Evolutionary conservation across 352 stramenopile species (phyloP), one percentile per base, ranked within the genome.

Genomic region (Globisporangium alternatum): DNA sequence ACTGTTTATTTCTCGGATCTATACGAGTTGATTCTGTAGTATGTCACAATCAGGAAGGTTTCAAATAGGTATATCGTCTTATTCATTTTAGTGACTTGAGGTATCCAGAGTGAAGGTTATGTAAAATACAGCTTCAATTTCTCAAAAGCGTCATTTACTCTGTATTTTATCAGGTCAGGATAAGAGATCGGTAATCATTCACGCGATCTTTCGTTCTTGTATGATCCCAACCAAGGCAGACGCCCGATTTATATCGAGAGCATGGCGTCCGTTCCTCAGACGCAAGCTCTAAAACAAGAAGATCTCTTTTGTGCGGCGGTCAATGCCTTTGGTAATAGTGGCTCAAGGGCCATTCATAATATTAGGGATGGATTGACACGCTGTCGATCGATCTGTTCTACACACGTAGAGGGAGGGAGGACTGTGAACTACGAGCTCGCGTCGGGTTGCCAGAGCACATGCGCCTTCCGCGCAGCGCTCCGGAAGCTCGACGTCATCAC

Each of bases 391-490:
- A 30, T 30, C 17, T 57, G 17, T 35, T 35, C 22, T 55, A 55
- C 37, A 39, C 33, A 39, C 33, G 33, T 7, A 39, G 10, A 39
- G 33, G 33, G 33, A 12, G 10, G 3, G 33, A 13, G 10, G 33
- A 39, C 8, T 28, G 33, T 12, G 1, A 39, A 12, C 33, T 39
- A 39, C 7, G 33, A 39, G 22, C 48, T 57, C 31, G 19, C 5
- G n/a, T 57, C 52, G 7, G 52, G 52, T 4, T 57, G 52, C 52
- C 52, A 57, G 13, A 57, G 52, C 52, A 57, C 52, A 25, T 57
- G 52, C 31, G 52, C n/a, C n/a, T 57, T 57, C 22, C 52, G 52
- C 28, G 43, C 37, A 28, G 28, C 6, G 52, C 52, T 57, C 10
- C 48, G 22, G 22, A 55, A 57, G 3, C 28, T 44, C 17, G 52